Evolutionary conservation across 2,329 filamentous ascomycete genomes (phyloP).

Genomic region (Alternaria triticina): DNA sequence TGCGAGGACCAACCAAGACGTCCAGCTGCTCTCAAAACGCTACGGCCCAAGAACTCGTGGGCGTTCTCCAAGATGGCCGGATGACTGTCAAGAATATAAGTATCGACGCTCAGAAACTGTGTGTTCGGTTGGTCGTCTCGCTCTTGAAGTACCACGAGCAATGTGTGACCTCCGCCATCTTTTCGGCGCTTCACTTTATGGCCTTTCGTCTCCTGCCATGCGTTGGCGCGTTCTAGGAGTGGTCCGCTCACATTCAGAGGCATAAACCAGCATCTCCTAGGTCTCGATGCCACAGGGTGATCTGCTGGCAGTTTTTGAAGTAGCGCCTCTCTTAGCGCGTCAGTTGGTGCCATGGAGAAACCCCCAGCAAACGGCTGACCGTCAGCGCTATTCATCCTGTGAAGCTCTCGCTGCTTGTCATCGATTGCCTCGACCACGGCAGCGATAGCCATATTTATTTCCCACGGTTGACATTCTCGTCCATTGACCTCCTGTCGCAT

Average conservation of each 20-base stretch:
- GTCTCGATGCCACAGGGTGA: background rate
- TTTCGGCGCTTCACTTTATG: background rate
- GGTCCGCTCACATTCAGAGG: background rate
- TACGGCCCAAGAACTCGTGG: background rate
- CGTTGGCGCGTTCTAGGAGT: background rate
- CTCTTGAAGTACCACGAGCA: background rate
- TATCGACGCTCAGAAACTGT: background rate
- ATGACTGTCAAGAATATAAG: background rate
- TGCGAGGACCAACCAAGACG: background rate
- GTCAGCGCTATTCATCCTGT: background rate
- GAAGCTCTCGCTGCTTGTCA: background rate
- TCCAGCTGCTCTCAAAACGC: background rate
- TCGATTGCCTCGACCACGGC: slow-evolving; percentile 20
- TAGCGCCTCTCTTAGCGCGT: background rate
- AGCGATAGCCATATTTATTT: slow-evolving; percentile 8
- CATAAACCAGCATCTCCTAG: slow-evolving; percentile 19
- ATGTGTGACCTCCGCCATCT: background rate
- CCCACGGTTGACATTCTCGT: background rate
- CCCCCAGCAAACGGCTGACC: slow-evolving; percentile 4
- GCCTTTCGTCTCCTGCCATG: background rate
- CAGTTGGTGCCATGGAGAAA: slow-evolving; percentile 4
- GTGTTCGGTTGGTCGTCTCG: background rate
- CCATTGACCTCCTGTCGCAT: background rate
- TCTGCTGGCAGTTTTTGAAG: background rate
- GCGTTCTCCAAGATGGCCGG: background rate